Percentiles rank a stretch among this genome's conserved stretches.
Evolutionary conservation across 495 filamentous ascomycete genomes (phyloP).

Genomic region (Bacidia gigantensis): DNA sequence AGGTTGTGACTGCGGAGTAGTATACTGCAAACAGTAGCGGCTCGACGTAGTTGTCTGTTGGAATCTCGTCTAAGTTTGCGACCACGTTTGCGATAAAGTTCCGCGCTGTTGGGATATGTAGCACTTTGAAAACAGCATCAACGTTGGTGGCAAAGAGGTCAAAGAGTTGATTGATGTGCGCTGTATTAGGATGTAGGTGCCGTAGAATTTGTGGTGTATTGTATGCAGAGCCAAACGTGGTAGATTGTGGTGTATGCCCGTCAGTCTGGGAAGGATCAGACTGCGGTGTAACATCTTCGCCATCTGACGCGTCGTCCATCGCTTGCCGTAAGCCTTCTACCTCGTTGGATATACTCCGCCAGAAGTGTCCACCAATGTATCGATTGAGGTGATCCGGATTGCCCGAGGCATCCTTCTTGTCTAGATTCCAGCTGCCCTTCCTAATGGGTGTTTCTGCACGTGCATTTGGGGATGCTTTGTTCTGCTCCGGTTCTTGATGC

Average conservation of each 20-base stretch:
- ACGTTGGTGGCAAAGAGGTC: slow-evolving; percentile 40
- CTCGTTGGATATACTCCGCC: slow-evolving; percentile 40
- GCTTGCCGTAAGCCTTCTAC: slow-evolving; percentile 19
- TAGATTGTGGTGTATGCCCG: slow-evolving; percentile 9
- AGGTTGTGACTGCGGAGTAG: slow-evolving; percentile 42
- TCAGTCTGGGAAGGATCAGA: slow-evolving; percentile 2
- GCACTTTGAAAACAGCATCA: slow-evolving; percentile 32
- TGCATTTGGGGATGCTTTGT: background rate
- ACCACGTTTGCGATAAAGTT: slow-evolving; percentile 32
- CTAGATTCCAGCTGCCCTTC: slow-evolving; percentile 10
- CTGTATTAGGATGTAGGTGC: slow-evolving; percentile 36
- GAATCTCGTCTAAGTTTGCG: slow-evolving; percentile 20
- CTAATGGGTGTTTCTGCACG: background rate
- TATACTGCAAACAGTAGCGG: slow-evolving; percentile 48
- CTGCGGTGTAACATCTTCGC: slow-evolving; percentile 1
- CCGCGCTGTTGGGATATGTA: slow-evolving; percentile 40
- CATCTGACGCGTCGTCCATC: slow-evolving; percentile 14
- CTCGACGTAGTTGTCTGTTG: slow-evolving; percentile 29
- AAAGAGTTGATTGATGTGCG: slow-evolving; percentile 38
- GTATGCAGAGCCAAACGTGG: slow-evolving; percentile 9
- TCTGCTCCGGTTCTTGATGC: background rate
- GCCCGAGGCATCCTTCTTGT: background rate
- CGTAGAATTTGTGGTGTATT: slow-evolving; percentile 22
- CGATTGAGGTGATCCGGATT: slow-evolving; percentile 7
- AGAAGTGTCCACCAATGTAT: slow-evolving; percentile 40